A percentile compares a stretch with the other conserved stretches of the same genome.
phyloP scores from a whole-genome alignment of 2,329 filamentous ascomycete genomes.

The Fusarium sp. region DNA sequence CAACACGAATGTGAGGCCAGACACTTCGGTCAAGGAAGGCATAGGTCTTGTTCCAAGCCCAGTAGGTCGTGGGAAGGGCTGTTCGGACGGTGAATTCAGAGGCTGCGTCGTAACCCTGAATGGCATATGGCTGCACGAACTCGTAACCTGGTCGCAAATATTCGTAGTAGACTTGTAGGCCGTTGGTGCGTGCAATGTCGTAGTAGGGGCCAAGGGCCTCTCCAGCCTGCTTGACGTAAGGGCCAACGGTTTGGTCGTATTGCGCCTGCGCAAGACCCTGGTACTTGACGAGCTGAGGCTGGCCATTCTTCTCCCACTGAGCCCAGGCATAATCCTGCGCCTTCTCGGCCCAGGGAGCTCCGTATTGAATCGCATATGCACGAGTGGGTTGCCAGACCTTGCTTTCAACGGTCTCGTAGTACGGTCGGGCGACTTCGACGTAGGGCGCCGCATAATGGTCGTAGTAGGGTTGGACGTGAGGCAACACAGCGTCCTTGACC shows the following conservation, averaged over 20 bases:
- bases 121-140: slow-evolving; percentile 78
- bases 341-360: slow-evolving; percentile 77
- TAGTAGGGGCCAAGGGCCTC: slow-evolving; percentile 78
- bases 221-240: slow-evolving; percentile 75
- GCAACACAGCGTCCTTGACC: slow-evolving; percentile 71
- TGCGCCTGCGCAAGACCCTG: slow-evolving; percentile 70
- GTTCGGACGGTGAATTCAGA: slow-evolving; percentile 76
- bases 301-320: slow-evolving; percentile 83
- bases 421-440: slow-evolving; percentile 80
- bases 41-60: slow-evolving; percentile 76
- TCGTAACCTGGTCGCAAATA: slow-evolving; percentile 82
- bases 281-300: slow-evolving; percentile 78
- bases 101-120: slow-evolving; percentile 74
- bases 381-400: slow-evolving; percentile 77
- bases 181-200: slow-evolving; percentile 70
- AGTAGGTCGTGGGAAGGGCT: slow-evolving; percentile 77
- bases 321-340: slow-evolving; percentile 73
- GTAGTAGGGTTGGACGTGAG: slow-evolving; percentile 88
- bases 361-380: slow-evolving; percentile 77
- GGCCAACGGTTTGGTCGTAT: slow-evolving; percentile 79
- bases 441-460: slow-evolving; percentile 86
- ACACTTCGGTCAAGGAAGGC: slow-evolving; percentile 80
- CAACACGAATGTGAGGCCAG: slow-evolving; percentile 82
- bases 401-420: slow-evolving; percentile 73
- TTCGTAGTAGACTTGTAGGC: slow-evolving; percentile 76